Base-by-base conservation (phyloP, 1,284 basidiomycete species). In the Ceratorhiza oryzae-sativae region DNA sequence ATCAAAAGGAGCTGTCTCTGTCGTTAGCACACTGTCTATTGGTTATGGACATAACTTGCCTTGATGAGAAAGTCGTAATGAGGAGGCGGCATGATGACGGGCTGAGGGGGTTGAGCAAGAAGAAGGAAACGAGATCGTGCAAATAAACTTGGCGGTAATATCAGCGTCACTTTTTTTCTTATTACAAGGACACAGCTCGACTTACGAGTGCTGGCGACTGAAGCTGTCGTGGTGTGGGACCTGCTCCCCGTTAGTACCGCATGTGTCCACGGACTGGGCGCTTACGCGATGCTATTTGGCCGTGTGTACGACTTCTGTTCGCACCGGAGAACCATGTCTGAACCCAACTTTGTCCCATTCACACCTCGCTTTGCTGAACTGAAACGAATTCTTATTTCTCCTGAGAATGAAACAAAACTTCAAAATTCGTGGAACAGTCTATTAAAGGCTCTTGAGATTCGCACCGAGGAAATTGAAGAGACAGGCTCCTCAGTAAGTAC, bases 21-120 rank as follows among this genome's bases (percentile, higher is more conserved):
- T 25, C n/a, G 34, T 75, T 4, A 75, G 73, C 65, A 42, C 36
- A 1, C 25, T 53, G 13, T 36, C 39, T 20, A 27, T 18, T n/a
- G n/a, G 36, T 36, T 12, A 2, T 10, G 42, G 27, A 42, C 27
- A 46, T 30, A 55, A 71, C 81, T 77, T 76, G 89, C 92, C 86
- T 97, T 97, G 87, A 97, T 96, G 81, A 97, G 87, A 79, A 94
- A 94, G 84, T 94, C 92, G 82, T 94, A 94, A 82, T 94, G 91
- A 61, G 90, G 91, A 73, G 91, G 91, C 74, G 91, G 90, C 91
- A 93, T 93, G 27, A 45, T 55, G 62, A 59, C 67, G 27, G 23
- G 20, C 23, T 59, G 67, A 48, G 59, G 25, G 53, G 34, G 36
- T 32, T 30, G 30, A 60, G 23, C 42, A 30, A 32, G 36, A 36